A percentile compares a stretch with the other conserved stretches of the same genome.
These are phyloP conservation scores for Sporisorium sorghi DNA, from an alignment of 1,284 basidiomycete genomes.

Conservation along the genomic window DNA sequence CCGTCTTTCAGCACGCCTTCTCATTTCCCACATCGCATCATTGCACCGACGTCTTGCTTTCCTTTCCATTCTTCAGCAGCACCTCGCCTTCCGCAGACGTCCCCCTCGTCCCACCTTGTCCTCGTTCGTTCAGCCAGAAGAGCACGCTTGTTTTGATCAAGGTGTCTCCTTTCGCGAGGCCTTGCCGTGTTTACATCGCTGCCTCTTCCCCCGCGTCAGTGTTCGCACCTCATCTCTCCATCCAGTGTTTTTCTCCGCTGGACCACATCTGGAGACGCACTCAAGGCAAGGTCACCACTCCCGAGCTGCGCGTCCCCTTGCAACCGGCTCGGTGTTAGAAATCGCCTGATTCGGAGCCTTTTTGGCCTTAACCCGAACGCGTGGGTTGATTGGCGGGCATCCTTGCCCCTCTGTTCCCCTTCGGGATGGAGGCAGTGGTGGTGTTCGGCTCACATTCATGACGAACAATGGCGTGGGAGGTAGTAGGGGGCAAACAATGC, in stretches of 20 bases:
- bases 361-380: not conserved
- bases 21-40: not conserved
- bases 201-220: no score
- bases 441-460: conserved; percentile 7
- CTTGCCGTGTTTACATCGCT: no score
- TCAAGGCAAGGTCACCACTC: not conserved
- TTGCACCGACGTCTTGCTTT: not conserved
- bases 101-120: no score
- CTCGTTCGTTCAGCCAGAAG: no score
- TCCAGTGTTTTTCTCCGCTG: no score
- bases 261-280: not conserved
- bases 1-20: not conserved
- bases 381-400: not conserved
- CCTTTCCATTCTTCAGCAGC: not conserved
- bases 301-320: not conserved
- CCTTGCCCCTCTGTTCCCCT: conserved; percentile 5
- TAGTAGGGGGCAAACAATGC: conserved; percentile 3
- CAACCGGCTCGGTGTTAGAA: not conserved
- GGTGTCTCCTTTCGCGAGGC: no score
- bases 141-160: no score
- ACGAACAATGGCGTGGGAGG: conserved; percentile 14
- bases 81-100: no score
- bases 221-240: not conserved
- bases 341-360: not conserved
- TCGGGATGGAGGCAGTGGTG: conserved; percentile 7